Conservation (phyloP, 2,329 filamentous ascomycete species). For the Didymella pomorum region DNA sequence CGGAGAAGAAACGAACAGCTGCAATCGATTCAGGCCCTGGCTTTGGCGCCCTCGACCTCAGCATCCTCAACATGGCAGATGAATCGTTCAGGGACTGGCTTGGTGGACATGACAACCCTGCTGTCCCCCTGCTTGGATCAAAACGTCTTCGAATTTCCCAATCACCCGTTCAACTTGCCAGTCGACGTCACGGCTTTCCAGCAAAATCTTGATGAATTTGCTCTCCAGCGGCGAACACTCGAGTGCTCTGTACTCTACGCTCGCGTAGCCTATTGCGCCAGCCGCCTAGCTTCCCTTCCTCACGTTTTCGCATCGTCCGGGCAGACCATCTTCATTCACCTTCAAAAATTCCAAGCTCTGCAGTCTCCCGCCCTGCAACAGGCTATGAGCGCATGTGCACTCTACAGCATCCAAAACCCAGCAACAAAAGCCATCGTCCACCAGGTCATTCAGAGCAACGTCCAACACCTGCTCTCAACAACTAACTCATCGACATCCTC, state of each 20-base stretch:
- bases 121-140: no score
- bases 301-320: background rate
- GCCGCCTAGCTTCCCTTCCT: background rate
- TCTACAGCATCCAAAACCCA: background rate
- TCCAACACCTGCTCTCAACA: background rate
- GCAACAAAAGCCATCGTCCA: background rate
- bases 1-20: no score
- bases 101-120: no score
- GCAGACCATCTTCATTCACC: slow-evolving; percentile 6
- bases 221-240: background rate
- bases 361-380: background rate
- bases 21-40: no score
- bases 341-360: background rate
- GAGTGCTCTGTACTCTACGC: background rate
- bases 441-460: slow-evolving; percentile 1
- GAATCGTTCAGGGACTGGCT: no score
- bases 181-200: no score
- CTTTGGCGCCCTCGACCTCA: no score
- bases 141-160: no score
- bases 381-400: slow-evolving; percentile 5
- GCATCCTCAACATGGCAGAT: no score
- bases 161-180: no score
- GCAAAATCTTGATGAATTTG: background rate
- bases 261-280: slow-evolving; percentile 4
- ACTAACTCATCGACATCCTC: background rate